Evolutionary conservation across 139 green algal genomes (phyloP), one percentile per base, ranked within the genome.

Genomic region (Mesotaenium endlicherianum): DNA sequence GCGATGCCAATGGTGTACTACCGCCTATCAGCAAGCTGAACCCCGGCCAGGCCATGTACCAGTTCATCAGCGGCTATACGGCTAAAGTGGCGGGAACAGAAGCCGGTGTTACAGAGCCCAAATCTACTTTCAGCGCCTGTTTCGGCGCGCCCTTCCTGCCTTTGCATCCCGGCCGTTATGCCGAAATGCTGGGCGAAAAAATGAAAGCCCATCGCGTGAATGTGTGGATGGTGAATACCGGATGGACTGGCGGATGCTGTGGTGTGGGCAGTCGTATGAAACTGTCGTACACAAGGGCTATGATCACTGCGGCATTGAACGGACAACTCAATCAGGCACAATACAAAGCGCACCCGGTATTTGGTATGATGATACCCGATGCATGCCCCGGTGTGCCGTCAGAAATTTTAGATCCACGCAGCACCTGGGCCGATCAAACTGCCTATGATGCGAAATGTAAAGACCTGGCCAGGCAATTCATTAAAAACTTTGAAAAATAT

Each of bases 61-160:
- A 97, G 82, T 98, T 98, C 86, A 93, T 99, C 72, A 93, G 80
- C 6, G 96, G 95, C 17, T 98, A 98, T 93, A 99, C 95, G 1
- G 92, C 94, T 71, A 98, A 98, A 91, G 77, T 97, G 53, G 95
- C 95, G 14, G 95, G 95, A 78, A 98, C 95, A 1, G 95, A 98
- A 90, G 80, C 93, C 87, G 95, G 95, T 43, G 90, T 98, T 17
- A 97, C 90, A 0, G 95, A 98, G 87, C 95, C 95, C 2, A 88
- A 95, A 88, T 95, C 95, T 31, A 98, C 95, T 0, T 91, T 91
- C 80, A 88, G 67, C 5, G 70, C 87, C 3, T 91, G 87, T 71
- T 91, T 91, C 47, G 87, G 87, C 17, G 78, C 64, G 40, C 39
- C 87, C 6, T 91, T 91, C 78, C 88, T 97, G 74, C 89, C 95